A percentile compares a stretch with the other conserved stretches of the same genome.
These are phyloP conservation scores for Trametes punicea DNA, from an alignment of 768 basidiomycete genomes.

Conservation along the genomic window DNA sequence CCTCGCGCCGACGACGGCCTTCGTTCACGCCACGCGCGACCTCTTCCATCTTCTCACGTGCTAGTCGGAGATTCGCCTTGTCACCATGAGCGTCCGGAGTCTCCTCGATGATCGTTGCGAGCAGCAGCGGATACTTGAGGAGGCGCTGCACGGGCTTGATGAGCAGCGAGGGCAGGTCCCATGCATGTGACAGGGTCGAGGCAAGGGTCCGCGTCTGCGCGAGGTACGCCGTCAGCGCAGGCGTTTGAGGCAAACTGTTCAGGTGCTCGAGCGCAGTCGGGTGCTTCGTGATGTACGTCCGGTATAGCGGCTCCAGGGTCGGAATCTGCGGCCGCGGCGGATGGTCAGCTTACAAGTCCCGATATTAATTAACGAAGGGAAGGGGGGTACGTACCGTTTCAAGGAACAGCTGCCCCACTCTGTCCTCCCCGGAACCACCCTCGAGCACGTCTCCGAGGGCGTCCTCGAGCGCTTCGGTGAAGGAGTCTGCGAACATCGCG, in stretches of 20 bases:
- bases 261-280: constrained; percentile 71
- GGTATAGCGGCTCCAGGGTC: constrained; percentile 68
- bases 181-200: constrained; percentile 74
- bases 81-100: constrained; percentile 70
- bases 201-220: constrained; percentile 63
- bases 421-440: constrained; percentile 65
- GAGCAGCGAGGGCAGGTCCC: constrained; percentile 90
- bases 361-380: constrained; percentile 9
- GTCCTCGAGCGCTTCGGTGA: constrained; percentile 60
- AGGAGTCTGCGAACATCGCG: constrained; percentile 64
- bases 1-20: constrained; percentile 69
- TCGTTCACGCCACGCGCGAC: constrained; percentile 79
- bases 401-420: constrained; percentile 67
- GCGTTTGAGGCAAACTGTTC: constrained; percentile 45
- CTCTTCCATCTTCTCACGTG: constrained; percentile 61
- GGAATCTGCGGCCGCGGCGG: constrained; percentile 48
- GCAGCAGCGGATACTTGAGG: constrained; percentile 89
- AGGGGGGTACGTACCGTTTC: constrained; percentile 50
- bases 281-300: constrained; percentile 78
- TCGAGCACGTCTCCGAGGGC: constrained; percentile 63
- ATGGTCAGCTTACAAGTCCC: neutral
- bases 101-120: constrained; percentile 70
- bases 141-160: constrained; percentile 98
- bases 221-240: constrained; percentile 64
- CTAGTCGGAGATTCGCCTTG: constrained; percentile 51